Conservation (phyloP, 345 rosid species). For the Populus tremula region DNA sequence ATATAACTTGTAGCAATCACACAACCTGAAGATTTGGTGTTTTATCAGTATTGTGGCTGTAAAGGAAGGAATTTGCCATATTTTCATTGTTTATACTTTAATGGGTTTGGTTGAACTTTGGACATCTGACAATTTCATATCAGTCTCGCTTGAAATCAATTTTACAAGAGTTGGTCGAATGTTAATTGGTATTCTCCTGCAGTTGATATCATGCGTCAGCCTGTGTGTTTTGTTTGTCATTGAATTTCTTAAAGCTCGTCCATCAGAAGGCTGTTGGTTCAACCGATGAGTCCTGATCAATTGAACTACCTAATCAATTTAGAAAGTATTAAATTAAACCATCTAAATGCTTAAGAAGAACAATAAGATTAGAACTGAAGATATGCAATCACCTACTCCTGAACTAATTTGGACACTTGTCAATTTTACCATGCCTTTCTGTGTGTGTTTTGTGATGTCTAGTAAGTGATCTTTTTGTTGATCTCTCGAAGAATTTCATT, state of each 20-base stretch:
- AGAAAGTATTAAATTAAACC: no score
- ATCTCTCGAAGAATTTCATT: neutral
- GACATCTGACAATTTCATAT: neutral
- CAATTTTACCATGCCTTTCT: no score
- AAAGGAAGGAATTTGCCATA: neutral
- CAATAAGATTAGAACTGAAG: no score
- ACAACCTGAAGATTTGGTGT: neutral
- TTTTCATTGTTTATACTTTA: neutral
- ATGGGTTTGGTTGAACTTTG: neutral
- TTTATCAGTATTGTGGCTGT: neutral
- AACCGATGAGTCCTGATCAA: neutral
- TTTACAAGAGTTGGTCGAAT: neutral
- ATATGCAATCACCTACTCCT: neutral
- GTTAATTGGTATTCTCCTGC: neutral
- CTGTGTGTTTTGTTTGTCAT: neutral
- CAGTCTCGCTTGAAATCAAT: neutral
- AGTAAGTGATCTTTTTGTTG: neutral
- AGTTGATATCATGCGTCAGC: neutral
- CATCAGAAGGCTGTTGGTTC: neutral
- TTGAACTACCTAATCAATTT: no score
- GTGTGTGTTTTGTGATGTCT: neutral
- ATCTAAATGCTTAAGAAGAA: no score
- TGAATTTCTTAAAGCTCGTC: neutral
- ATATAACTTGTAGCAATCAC: neutral
- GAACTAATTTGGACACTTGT: neutral